Evolutionary conservation across 2,329 filamentous ascomycete species (phyloP), one percentile per base, ranked within the genome.

Genomic region (Colletotrichum australisinense): DNA sequence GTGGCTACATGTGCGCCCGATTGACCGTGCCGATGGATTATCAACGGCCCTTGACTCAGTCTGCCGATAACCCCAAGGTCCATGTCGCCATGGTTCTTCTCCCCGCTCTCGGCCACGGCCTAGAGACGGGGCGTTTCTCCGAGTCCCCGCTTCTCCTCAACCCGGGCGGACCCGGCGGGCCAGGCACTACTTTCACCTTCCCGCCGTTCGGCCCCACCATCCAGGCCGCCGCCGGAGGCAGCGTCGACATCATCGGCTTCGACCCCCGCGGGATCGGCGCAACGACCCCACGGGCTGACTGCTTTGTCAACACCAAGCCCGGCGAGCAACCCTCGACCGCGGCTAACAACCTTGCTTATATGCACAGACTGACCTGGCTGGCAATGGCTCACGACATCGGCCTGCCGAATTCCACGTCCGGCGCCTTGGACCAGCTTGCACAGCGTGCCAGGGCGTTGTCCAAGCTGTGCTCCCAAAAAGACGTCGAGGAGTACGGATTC

Each of bases 1-100:
- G 67, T 2, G 74, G 72, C 32, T 80, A 83, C 67, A 78, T 80
- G 70, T 87, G 85, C 76, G 83, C 86, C 56, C 81, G 85, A 26
- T 80, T 87, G 11, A 86, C 84, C 8, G 83, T 87, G 4, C 84
- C 86, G 11, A 85, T 87, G 82, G 85, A 87, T 75, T 86, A 87
- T 72, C 77, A 81, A 70, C 81, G 83, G 16, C 84, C 84, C 9
- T 72, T 86, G 56, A 82, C 83, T 72, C 78, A 77, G 64, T 81
- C 80, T 24, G 64, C 76, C 30, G 63, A 76, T n/a, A 73, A 80
- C 59, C 79, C 81, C 12, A 81, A 81, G 71, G 82, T 84, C n/a
- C 80, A 84, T 73, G 75, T 85, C 60, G 83, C 83, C 46, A 75
- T 84, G 35, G 72, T 83, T 46, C 77, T 84, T 72, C 75, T 78